Percentiles rank a stretch among this genome's conserved stretches.
Conservation (phyloP, 257 asterid genomes). For the Cruciata laevipes region DNA sequence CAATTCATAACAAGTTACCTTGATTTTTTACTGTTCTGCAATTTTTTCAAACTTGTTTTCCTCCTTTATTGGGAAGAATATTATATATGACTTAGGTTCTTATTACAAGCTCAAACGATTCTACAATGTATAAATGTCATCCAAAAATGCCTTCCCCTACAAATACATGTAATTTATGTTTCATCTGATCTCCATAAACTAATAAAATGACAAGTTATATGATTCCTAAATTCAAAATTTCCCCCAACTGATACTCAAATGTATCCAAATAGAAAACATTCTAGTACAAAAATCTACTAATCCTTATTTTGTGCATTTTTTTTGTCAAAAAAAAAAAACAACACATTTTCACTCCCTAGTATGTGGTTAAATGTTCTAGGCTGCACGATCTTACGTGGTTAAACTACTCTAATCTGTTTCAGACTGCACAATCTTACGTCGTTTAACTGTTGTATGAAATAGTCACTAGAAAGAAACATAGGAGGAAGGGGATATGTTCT, state of each 20-base stretch:
- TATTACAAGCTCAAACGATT: neutral
- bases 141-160: neutral
- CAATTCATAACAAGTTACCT: conserved; percentile 64
- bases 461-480: neutral
- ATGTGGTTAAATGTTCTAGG: neutral
- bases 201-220: neutral
- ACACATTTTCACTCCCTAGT: too few relatives aligned
- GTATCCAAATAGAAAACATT: too few relatives aligned
- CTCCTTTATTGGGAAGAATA: conserved; percentile 1
- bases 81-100: neutral
- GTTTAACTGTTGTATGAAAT: too few relatives aligned
- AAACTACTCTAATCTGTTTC: too few relatives aligned
- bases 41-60: neutral
- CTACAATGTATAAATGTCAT: neutral
- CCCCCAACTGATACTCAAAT: too few relatives aligned
- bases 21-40: conserved; percentile 13
- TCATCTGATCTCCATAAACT: neutral
- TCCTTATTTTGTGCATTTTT: too few relatives aligned
- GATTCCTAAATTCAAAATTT: neutral
- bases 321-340: too few relatives aligned
- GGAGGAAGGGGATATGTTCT: neutral
- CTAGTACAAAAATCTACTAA: too few relatives aligned
- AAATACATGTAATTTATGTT: neutral
- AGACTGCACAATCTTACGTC: too few relatives aligned
- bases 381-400: too few relatives aligned